Conservation (phyloP, 345 rosid genomes). For the Arabidopsis arenosa region DNA sequence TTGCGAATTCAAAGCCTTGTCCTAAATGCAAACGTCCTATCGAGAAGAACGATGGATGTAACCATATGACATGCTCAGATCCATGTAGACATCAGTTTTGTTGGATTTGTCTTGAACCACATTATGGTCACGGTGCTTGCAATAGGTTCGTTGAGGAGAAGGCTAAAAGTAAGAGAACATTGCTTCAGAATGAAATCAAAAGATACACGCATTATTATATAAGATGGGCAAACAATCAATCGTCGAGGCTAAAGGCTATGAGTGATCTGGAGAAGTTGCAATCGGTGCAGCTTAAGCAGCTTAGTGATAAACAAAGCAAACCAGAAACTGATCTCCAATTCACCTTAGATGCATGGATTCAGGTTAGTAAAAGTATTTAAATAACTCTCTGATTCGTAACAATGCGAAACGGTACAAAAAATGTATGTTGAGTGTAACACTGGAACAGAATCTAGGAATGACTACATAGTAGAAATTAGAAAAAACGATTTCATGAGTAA, state of each 20-base stretch:
- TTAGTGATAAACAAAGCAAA: conserved; percentile 57
- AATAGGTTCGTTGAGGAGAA: not conserved
- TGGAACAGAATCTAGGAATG: not conserved
- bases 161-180: not conserved
- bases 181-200: not conserved
- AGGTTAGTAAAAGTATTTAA: conserved; percentile 47
- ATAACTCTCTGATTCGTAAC: not conserved
- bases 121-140: not conserved
- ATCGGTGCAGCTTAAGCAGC: conserved; percentile 52
- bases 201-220: conserved; percentile 37
- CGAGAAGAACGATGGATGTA: conserved; percentile 42
- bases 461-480: not conserved
- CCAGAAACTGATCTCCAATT: conserved; percentile 76
- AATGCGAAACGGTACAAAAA: not conserved
- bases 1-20: conserved; percentile 42
- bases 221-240: conserved; percentile 35
- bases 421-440: not conserved
- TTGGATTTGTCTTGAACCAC: conserved; percentile 29
- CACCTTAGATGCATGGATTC: conserved; percentile 83
- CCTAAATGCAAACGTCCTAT: conserved; percentile 42
- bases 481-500: not conserved
- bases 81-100: conserved; percentile 31
- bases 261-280: conserved; percentile 25
- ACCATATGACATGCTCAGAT: conserved; percentile 33
- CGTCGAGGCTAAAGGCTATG: conserved; percentile 29